Evolutionary conservation across 2,329 filamentous ascomycete genomes (phyloP).

Genomic region (Alternaria postmessia): DNA sequence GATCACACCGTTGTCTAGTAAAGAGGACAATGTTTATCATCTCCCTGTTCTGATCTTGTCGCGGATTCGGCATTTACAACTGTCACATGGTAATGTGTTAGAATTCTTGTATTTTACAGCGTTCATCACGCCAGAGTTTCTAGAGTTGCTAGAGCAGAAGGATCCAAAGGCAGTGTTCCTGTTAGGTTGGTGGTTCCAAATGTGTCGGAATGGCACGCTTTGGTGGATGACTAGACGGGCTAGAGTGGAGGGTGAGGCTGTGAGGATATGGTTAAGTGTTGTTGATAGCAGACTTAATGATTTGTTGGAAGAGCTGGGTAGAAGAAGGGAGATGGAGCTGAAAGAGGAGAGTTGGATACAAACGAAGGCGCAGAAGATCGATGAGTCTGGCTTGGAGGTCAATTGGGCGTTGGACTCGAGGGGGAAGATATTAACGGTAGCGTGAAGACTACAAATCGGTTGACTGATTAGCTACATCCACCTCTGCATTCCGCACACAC

Average conservation of each 20-base stretch:
- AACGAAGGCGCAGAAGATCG: not conserved
- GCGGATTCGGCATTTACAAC: constrained; percentile 48
- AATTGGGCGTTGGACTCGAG: constrained; percentile 3
- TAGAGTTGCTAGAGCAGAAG: constrained; percentile 57
- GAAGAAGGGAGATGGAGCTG: not conserved
- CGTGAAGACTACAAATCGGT: not conserved
- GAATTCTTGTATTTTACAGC: constrained; percentile 59
- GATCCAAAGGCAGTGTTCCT: constrained; percentile 64
- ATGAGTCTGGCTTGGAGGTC: not conserved
- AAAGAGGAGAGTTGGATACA: not conserved
- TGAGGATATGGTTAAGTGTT: constrained; percentile 36
- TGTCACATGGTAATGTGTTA: constrained; percentile 54
- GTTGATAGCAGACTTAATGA: constrained; percentile 18
- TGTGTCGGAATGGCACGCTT: constrained; percentile 34
- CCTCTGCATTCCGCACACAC: too few relatives aligned
- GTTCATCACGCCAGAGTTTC: constrained; percentile 56
- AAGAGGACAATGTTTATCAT: constrained; percentile 37
- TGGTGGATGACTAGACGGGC: constrained; percentile 43
- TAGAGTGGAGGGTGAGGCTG: constrained; percentile 33
- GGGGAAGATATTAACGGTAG: not conserved
- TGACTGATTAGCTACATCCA: too few relatives aligned
- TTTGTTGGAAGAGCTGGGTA: constrained; percentile 10
- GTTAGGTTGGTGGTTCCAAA: constrained; percentile 66
- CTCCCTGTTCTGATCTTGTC: constrained; percentile 49
- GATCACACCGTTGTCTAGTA: constrained; percentile 28